Percentiles rank a stretch among this genome's conserved stretches.
These are phyloP conservation scores for Suillus cothurnatus DNA, from an alignment of 768 basidiomycete genomes.

Conservation along the genomic window DNA sequence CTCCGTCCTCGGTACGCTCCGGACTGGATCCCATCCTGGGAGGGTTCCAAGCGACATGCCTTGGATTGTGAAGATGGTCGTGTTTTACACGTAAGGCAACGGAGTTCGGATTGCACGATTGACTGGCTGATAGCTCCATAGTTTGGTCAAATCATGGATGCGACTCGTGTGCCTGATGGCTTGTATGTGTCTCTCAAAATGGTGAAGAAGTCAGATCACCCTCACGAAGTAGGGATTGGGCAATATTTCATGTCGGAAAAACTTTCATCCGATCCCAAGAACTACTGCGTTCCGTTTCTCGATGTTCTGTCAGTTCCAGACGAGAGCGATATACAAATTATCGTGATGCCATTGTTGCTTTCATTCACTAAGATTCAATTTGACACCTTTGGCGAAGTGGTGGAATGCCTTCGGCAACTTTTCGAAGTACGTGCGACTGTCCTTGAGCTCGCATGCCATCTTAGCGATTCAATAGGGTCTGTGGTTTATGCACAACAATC, in stretches of 20 bases:
- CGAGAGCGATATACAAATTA: constrained; percentile 11
- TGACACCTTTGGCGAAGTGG: constrained; percentile 33
- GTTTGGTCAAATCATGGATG: constrained; percentile 31
- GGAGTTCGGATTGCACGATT: neutral
- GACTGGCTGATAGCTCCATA: neutral
- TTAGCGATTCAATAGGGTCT: constrained; percentile 19
- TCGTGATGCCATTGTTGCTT: constrained; percentile 41
- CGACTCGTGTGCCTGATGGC: constrained; percentile 29
- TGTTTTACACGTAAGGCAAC: neutral
- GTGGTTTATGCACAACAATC: constrained; percentile 28
- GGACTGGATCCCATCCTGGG: constrained; percentile 40
- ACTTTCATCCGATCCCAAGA: constrained; percentile 15
- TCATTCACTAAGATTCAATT: constrained; percentile 26
- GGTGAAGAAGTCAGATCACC: constrained; percentile 12
- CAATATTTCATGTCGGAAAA: constrained; percentile 18
- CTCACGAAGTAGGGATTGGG: constrained; percentile 35
- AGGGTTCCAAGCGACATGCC: neutral
- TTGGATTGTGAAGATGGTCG: constrained; percentile 9
- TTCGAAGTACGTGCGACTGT: constrained; percentile 27
- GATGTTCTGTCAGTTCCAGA: constrained; percentile 23
- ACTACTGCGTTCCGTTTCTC: constrained; percentile 38
- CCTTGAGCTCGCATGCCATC: neutral
- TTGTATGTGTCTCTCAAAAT: constrained; percentile 34
- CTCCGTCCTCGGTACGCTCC: constrained; percentile 36
- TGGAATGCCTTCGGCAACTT: constrained; percentile 35